Evolutionary conservation across 164 flowering plant genomes (phyloP), one percentile per base, ranked within the genome.

Genomic region (Malania oleifera): DNA sequence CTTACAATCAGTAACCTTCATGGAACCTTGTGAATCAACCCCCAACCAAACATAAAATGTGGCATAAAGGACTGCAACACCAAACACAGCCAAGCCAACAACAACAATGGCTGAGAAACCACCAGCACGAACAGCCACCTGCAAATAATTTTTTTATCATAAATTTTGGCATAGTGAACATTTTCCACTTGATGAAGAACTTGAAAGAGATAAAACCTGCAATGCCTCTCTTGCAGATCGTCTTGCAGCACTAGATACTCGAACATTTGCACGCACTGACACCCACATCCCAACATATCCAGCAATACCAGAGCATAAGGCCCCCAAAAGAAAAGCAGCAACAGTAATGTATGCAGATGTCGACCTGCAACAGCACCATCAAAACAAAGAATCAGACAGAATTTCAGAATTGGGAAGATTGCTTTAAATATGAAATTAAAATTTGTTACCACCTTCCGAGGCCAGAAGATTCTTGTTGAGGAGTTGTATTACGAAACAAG

Each of bases 281-380:
- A 93, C 99, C 97, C 99, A 93, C 99, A 91, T 93, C 38, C 97
- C 99, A 66, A 93, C 95, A 83, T 88, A 91, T 23, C 99, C 99
- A 39, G 99, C 99, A 71, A 83, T 52, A 73, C 99, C 99, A 14
- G 99, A 93, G 64, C 99, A 93, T 17, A 93, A 27, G 58, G 97
- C 99, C 61, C 99, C 99, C 8, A 93, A 73, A 65, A 93, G 89
- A 77, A 93, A 93, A 52, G 99, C 75, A 73, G 83, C 86, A 60
- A 91, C 97, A 62, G 97, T 93, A 63, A 93, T 81, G 73, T 52
- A 93, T 26, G 99, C 97, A 73, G 96, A 74, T 50, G 84, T 64
- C n/a, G 75, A 18, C 83, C 99, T 93, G 82, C 59, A 85, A 56
- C 55, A 77, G 49, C 41, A 74, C 29, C 54, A 6, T 44, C 63